Evolutionary conservation across 306 rosid species (phyloP), one percentile per base, ranked within the genome.

Genomic region (Trichosanthes cucumerina): DNA sequence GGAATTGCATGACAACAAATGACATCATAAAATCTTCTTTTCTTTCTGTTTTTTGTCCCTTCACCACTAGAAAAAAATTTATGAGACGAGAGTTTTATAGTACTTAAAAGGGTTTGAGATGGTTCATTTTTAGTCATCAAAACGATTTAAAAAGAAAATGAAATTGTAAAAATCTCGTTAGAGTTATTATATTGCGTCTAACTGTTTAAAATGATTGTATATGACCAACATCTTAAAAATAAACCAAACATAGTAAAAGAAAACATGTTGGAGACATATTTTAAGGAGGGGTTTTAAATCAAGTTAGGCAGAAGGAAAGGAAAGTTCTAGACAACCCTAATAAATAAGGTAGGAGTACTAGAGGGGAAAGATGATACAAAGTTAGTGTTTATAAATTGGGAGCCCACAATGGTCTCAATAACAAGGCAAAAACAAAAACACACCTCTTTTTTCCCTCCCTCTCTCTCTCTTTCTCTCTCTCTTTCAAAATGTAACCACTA

Each of bases 361-460:
- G 18, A 69, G n/a, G 36, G 36, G 36, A n/a, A 43, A 69, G 53
- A 69, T 15, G 75, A 43, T 43, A 43, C 36, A 43, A 43, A 69
- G 34, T 36, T 65, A 47, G 16, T 65, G 49, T 38, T 36, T 4
- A 65, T 65, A 19, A 18, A 38, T 28, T n/a, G 47, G 81, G 81
- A 52, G 78, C 43, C 76, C 81, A 86, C 81, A 58, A 76, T 56
- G 80, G 76, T 79, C 19, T 41, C 81, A 73, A 69, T 78, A 83
- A 75, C 7, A 81, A 83, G 87, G 81, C 86, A 85, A 83, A 65
- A 43, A 78, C 52, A 79, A 78, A 24, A 50, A 62, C 77, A 71
- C 62, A 83, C 69, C 83, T 0, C 15, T 38, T 12, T 12, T 9
- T 43, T 34, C 15, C 18, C 43, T 64, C 43, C 34, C 23, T 33